These are phyloP conservation scores for Pseudocercospora pini-densiflorae DNA, from an alignment of 2,329 filamentous ascomycete genomes.

Conservation along the genomic window DNA sequence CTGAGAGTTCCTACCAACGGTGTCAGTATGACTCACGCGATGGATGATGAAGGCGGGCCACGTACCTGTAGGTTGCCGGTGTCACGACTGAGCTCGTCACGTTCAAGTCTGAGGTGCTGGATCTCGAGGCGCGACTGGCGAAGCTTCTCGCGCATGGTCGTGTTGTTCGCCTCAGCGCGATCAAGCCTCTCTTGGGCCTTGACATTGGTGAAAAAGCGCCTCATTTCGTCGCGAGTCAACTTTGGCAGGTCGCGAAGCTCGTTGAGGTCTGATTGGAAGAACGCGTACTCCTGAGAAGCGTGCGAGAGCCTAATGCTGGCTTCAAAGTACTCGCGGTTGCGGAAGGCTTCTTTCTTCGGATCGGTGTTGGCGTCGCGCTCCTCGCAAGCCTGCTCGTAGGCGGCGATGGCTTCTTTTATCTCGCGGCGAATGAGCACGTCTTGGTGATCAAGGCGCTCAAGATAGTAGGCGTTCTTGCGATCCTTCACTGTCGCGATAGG, in stretches of 20 bases:
- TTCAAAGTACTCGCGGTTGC: conserved; percentile 18
- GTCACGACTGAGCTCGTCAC: conserved; percentile 11
- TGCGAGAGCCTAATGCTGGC: conserved; percentile 24
- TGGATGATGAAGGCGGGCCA: neutral
- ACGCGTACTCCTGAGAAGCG: conserved; percentile 17
- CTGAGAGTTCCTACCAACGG: neutral
- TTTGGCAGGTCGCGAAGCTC: conserved; percentile 19
- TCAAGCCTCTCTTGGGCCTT: conserved; percentile 12
- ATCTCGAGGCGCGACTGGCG: conserved; percentile 10
- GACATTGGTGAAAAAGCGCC: conserved; percentile 3
- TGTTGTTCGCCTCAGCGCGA: conserved; percentile 10
- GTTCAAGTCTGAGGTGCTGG: conserved; percentile 14
- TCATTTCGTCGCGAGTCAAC: conserved; percentile 13
- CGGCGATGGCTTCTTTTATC: conserved; percentile 13
- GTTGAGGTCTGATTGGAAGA: conserved; percentile 17
- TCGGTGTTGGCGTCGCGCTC: conserved; percentile 16
- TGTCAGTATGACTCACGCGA: neutral
- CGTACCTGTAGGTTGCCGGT: neutral
- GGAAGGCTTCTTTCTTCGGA: conserved; percentile 10
- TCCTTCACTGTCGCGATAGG: conserved; percentile 21
- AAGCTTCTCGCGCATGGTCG: conserved; percentile 6
- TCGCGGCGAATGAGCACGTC: neutral
- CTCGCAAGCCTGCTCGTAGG: neutral
- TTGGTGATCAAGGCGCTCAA: conserved; percentile 8
- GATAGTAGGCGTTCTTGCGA: conserved; percentile 19